Conservation (phyloP, 768 basidiomycete species). For the Xerocomellus chrysenteron region DNA sequence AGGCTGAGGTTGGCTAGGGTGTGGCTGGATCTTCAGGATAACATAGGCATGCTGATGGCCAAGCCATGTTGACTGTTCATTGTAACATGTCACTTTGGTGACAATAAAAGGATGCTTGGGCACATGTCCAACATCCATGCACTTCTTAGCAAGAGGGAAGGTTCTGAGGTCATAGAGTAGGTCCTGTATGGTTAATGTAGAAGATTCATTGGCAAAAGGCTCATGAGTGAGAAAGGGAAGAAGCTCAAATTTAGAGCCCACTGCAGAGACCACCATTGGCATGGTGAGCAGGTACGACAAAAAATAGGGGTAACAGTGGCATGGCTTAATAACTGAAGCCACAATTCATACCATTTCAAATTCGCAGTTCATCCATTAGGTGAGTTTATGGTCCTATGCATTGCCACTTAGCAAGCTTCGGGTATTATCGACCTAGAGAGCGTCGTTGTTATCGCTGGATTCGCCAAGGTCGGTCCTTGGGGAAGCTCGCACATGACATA, state of each 20-base stretch:
- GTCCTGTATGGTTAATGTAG: not conserved
- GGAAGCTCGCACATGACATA: slow-evolving; percentile 96
- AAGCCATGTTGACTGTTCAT: not conserved
- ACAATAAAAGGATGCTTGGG: not conserved
- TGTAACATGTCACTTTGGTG: not conserved
- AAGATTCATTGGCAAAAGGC: not conserved
- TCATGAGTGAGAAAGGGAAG: not conserved
- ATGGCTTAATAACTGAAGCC: too few relatives aligned
- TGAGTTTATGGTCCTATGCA: too few relatives aligned
- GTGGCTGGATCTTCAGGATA: not conserved
- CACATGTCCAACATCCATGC: not conserved
- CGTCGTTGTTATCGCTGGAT: slow-evolving; percentile 94
- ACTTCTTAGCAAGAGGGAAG: too few relatives aligned
- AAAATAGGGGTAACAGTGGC: too few relatives aligned
- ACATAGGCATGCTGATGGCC: not conserved
- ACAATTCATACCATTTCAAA: too few relatives aligned
- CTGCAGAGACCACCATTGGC: too few relatives aligned
- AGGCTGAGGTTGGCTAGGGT: not conserved
- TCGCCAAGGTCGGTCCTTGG: slow-evolving; percentile 98
- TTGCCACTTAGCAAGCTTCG: slow-evolving; percentile 64
- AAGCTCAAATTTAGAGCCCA: not conserved
- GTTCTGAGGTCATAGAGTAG: not conserved
- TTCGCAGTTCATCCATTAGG: too few relatives aligned
- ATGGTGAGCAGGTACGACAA: too few relatives aligned
- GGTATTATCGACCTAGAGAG: slow-evolving; percentile 95